Percentiles rank a stretch among this genome's conserved stretches.
phyloP scores from a whole-genome alignment of 1,139 yeast genomes.

The Blastobotrys elegans region DNA sequence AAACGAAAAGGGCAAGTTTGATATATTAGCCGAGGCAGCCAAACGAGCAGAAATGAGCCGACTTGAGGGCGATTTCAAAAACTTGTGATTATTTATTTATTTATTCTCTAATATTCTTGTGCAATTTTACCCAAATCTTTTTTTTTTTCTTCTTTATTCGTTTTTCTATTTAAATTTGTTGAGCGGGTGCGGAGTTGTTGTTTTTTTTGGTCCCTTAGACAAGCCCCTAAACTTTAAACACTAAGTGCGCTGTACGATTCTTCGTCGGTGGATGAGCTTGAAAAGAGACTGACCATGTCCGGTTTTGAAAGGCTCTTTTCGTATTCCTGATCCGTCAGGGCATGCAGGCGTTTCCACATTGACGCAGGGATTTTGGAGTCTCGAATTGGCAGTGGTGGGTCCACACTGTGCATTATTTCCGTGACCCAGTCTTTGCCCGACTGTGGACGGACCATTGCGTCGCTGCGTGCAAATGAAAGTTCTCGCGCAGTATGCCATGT shows the following conservation, averaged over 20 bases:
- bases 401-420: conserved; percentile 5
- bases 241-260: background rate
- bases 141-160: too few relatives aligned
- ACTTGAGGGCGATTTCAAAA: conserved; percentile 23
- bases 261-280: background rate
- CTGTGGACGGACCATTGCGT: conserved; percentile 4
- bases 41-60: conserved; percentile 30
- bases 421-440: conserved; percentile 3
- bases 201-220: too few relatives aligned
- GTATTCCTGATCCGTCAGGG: conserved; percentile 5
- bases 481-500: conserved; percentile 6
- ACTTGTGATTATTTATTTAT: conserved; percentile 5
- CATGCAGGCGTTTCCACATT: conserved; percentile 8
- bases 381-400: conserved; percentile 8
- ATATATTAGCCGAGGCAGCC: conserved; percentile 32
- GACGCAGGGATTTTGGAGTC: conserved; percentile 2
- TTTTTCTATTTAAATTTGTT: too few relatives aligned
- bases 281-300: conserved; percentile 2
- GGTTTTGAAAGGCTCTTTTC: conserved; percentile 3
- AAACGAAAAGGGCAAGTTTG: conserved; percentile 14
- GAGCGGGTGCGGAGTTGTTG: background rate
- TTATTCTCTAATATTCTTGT: background rate
- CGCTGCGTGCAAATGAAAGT: conserved; percentile 4
- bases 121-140: background rate
- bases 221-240: background rate